phyloP scores from a whole-genome alignment of 495 filamentous ascomycete genomes.

The Bombardia bombarda region DNA sequence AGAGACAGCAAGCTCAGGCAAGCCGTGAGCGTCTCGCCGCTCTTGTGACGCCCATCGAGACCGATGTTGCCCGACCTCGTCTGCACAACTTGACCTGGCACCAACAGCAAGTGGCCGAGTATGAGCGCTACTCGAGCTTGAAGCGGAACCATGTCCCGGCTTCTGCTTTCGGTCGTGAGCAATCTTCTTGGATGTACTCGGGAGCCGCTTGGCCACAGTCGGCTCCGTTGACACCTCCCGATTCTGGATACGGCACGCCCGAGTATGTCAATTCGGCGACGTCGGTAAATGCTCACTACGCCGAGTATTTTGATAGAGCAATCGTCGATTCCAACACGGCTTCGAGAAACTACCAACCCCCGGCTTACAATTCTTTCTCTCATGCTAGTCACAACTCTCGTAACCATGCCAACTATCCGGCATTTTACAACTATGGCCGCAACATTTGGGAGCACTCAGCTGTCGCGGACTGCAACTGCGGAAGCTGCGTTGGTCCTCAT shows the following conservation, averaged over 20 bases:
- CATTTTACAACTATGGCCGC: constrained; percentile 46
- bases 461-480: constrained; percentile 60
- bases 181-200: constrained; percentile 29
- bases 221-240: constrained; percentile 40
- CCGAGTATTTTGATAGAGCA: constrained; percentile 36
- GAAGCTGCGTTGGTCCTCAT: constrained; percentile 47
- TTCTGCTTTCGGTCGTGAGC: constrained; percentile 40
- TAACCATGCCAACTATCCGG: constrained; percentile 21
- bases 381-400: constrained; percentile 39
- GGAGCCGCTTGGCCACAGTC: constrained; percentile 27
- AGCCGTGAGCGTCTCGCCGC: constrained; percentile 43
- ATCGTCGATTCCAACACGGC: constrained; percentile 23
- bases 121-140: constrained; percentile 33
- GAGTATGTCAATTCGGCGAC: constrained; percentile 39
- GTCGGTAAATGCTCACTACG: constrained; percentile 34
- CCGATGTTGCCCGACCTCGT: constrained; percentile 40
- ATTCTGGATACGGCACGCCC: constrained; percentile 44
- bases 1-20: constrained; percentile 41
- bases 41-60: constrained; percentile 60
- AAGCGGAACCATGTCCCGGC: constrained; percentile 40
- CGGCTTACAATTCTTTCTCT: constrained; percentile 43
- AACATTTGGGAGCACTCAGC: constrained; percentile 52
- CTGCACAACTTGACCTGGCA: constrained; percentile 38
- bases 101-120: constrained; percentile 44
- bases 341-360: constrained; percentile 21